These are phyloP conservation scores for Oryza brachyantha DNA, from an alignment of 176 grass and related monocot species.

Conservation along the genomic window DNA sequence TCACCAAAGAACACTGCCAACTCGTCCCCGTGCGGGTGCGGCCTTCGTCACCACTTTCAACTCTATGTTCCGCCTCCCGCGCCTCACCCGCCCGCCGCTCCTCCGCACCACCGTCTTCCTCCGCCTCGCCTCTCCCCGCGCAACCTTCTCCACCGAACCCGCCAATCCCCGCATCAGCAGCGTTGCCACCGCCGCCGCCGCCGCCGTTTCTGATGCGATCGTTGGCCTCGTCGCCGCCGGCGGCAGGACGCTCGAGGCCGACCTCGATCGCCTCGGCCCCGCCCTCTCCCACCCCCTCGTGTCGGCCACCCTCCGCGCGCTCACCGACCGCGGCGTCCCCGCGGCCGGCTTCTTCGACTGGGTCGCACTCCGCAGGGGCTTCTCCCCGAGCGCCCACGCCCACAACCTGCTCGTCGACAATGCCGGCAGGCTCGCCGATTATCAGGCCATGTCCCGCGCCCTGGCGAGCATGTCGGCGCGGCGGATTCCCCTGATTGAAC, in stretches of 20 bases:
- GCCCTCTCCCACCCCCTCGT: conserved; percentile 36
- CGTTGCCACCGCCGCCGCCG: background rate
- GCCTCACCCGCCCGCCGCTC: background rate
- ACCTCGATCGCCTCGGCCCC: conserved; percentile 45
- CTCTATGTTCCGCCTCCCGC: conserved; percentile 19
- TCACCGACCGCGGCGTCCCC: conserved; percentile 43
- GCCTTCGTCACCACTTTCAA: too few relatives aligned
- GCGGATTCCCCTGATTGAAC: conserved; percentile 47
- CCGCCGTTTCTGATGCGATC: conserved; percentile 29
- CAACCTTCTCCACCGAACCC: conserved; percentile 23
- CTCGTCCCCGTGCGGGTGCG: too few relatives aligned
- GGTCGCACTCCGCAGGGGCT: conserved; percentile 37
- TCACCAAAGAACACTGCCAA: too few relatives aligned
- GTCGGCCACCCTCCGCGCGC: conserved; percentile 32
- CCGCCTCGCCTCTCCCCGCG: background rate
- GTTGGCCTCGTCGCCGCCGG: conserved; percentile 45
- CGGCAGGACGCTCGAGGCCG: conserved; percentile 37
- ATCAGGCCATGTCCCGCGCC: conserved; percentile 48
- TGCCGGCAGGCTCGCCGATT: conserved; percentile 53
- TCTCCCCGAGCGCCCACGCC: conserved; percentile 37
- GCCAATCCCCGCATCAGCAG: background rate
- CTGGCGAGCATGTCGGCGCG: conserved; percentile 42
- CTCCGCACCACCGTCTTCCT: background rate
- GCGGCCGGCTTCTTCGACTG: conserved; percentile 66
- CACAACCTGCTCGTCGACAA: conserved; percentile 77